phyloP scores from a whole-genome alignment of 352 stramenopile species.

The Phytophthora hybrid region DNA sequence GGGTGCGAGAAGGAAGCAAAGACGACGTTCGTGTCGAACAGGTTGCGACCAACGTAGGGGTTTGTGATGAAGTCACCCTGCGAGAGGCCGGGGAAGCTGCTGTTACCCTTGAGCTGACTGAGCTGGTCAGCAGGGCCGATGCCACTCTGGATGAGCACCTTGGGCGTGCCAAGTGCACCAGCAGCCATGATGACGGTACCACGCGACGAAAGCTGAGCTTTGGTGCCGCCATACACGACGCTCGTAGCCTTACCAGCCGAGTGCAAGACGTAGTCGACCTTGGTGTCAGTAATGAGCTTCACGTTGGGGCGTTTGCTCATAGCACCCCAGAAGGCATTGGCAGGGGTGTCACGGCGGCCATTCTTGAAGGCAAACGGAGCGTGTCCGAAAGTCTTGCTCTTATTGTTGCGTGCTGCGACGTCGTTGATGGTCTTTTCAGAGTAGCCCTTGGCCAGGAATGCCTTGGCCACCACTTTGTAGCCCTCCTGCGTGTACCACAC shows the following conservation, averaged over 20 bases:
- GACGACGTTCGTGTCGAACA: constrained; percentile 70
- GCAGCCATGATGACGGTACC: constrained; percentile 80
- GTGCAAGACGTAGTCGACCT: constrained; percentile 63
- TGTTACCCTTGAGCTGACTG: constrained; percentile 44
- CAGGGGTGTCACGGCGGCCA: constrained; percentile 59
- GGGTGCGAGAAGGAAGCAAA: constrained; percentile 61
- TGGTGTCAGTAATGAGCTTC: constrained; percentile 55
- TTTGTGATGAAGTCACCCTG: constrained; percentile 54
- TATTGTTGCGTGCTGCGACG: constrained; percentile 54
- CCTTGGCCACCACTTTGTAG: constrained; percentile 56
- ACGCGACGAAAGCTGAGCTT: constrained; percentile 48
- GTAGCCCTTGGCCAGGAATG: constrained; percentile 50
- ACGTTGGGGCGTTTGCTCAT: constrained; percentile 65
- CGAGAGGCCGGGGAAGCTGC: constrained; percentile 59
- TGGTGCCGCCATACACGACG: constrained; percentile 53
- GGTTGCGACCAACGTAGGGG: constrained; percentile 59
- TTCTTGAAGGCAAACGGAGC: constrained; percentile 64
- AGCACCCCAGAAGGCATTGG: constrained; percentile 56
- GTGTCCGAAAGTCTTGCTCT: constrained; percentile 66
- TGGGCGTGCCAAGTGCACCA: constrained; percentile 74
- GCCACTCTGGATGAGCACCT: constrained; percentile 84
- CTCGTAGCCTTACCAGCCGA: constrained; percentile 49
- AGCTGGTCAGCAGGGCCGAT: constrained; percentile 77
- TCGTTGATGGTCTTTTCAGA: constrained; percentile 59
- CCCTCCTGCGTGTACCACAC: constrained; percentile 63